Conservation (phyloP, 2,329 filamentous ascomycete genomes). For the Pezicula neosporulosa region DNA sequence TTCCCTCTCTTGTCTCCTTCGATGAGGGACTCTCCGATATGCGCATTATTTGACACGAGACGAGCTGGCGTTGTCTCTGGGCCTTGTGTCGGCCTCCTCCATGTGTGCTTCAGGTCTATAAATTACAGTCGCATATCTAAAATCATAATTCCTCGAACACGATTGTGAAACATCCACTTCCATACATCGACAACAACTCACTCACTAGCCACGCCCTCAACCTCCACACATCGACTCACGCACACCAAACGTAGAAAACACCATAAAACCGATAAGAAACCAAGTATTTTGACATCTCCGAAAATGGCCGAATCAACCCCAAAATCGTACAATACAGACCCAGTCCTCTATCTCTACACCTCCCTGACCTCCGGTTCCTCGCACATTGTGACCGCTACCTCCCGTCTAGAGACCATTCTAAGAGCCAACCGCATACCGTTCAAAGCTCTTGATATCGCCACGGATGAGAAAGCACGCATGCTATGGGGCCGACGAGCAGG, state of each 20-base stretch:
- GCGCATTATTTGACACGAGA: too few species aligned
- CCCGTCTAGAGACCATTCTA: conserved; percentile 91
- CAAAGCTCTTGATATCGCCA: conserved; percentile 86
- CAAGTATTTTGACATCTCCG: background rate
- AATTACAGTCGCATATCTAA: too few species aligned
- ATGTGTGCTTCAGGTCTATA: too few species aligned
- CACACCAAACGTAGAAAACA: background rate
- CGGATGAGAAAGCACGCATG: conserved; percentile 82
- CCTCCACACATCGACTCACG: background rate
- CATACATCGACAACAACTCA: background rate
- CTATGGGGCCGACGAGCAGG: conserved; percentile 83
- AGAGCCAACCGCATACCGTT: conserved; percentile 94
- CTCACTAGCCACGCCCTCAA: background rate
- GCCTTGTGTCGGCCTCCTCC: too few species aligned
- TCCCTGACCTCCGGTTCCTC: conserved; percentile 93
- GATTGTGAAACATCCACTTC: background rate
- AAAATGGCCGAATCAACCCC: conserved; percentile 27
- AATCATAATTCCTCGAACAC: background rate
- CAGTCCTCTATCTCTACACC: conserved; percentile 88
- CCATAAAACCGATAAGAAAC: background rate
- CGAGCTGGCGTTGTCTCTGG: too few species aligned
- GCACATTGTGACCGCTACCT: conserved; percentile 94
- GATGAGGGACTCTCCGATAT: too few species aligned
- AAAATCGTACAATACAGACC: conserved; percentile 46
- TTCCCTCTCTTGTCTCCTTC: too few species aligned